These are phyloP conservation scores for Apiospora arundinis DNA, from an alignment of 2,329 filamentous ascomycete species.

Conservation along the genomic window DNA sequence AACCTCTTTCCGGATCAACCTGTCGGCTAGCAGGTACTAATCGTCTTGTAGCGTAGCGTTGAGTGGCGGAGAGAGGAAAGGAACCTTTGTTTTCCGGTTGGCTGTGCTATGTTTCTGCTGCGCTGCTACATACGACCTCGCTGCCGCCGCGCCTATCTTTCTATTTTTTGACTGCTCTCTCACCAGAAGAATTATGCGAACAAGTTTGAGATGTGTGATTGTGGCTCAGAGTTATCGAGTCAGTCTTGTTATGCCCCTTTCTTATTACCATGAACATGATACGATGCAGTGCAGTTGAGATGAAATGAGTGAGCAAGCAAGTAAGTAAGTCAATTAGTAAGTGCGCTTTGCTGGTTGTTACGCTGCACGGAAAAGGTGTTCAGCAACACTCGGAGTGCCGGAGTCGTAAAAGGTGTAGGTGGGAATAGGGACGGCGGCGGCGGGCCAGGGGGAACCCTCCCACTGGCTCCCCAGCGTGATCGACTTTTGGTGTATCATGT, in stretches of 20 bases:
- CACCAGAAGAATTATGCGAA: neutral
- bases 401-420: neutral
- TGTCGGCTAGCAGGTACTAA: slow-evolving; percentile 6
- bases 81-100: slow-evolving; percentile 2
- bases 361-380: neutral
- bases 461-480: slow-evolving; percentile 23
- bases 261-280: neutral
- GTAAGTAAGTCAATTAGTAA: too few relatives aligned
- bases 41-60: neutral
- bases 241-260: neutral
- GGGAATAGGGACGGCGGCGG: neutral
- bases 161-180: neutral
- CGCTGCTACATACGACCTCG: slow-evolving; percentile 13
- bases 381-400: slow-evolving; percentile 11
- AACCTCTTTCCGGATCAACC: neutral
- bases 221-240: neutral
- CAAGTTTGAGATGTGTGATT: slow-evolving; percentile 3
- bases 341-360: neutral
- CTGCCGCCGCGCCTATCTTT: slow-evolving; percentile 12
- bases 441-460: slow-evolving; percentile 8
- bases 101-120: neutral
- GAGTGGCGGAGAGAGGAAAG: slow-evolving; percentile 7
- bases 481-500: slow-evolving; percentile 26
- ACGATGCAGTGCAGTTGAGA: neutral
- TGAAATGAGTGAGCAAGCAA: neutral